Evolutionary conservation across 2,329 filamentous ascomycete genomes (phyloP), one percentile per base, ranked within the genome.

Genomic region (Aureobasidium subglaciale): DNA sequence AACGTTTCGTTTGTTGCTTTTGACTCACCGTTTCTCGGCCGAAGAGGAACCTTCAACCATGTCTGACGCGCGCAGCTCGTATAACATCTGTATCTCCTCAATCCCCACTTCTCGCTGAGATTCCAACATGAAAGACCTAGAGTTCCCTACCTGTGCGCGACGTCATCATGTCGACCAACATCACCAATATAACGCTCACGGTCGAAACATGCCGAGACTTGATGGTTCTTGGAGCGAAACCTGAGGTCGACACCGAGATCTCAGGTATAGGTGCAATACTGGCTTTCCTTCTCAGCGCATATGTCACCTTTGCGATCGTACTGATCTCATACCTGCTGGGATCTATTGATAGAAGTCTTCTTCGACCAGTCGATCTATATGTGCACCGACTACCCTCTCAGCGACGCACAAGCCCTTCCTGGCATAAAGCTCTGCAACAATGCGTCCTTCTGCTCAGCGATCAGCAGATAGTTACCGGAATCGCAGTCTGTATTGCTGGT

Each of bases 381-480:
- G 34, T 40, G 2, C 48, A 52, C 13, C 34, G 30, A 4, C 22
- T 49, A 7, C 45, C 45, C 7, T 37, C 45, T 16, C 48, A 37
- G 24, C 48, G 48, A 40, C 35, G 34, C n/a, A 52, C 48, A 24
- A 52, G 34, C 4, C 22, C 25, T 15, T 38, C 48, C 5, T 52
- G 48, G 48, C 48, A 52, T 11, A 38, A 32, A 7, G 48, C 42
- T 1, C 24, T 59, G 15, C 48, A 58, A 22, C 35, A 58, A 27
- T 41, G 63, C 6, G 55, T 64, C 8, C 38, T 67, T 0, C 45
- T 42, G 4, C 55, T 67, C 5, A 65, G 64, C 42, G 65, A 68
- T 34, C 64, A 66, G 54, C 65, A 67, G 45, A 60, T 67, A 18
- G 60, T 67, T n/a, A 63, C 61, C 15, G 64, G 65, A 4, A 55